Conservation (phyloP, 2,329 filamentous ascomycete species). For the Paraphaeosphaeria minitans region DNA sequence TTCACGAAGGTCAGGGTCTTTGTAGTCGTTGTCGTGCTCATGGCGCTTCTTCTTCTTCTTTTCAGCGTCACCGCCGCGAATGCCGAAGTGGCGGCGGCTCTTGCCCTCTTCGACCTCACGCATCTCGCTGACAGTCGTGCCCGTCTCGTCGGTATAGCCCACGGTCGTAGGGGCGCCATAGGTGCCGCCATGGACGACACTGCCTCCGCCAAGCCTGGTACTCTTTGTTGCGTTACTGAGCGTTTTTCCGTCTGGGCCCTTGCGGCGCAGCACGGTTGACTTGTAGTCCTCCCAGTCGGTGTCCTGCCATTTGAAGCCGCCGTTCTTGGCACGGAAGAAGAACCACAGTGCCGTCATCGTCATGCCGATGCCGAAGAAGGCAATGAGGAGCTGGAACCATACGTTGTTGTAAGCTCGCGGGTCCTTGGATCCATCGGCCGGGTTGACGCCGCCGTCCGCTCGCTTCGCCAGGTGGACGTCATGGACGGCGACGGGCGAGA, state of each 20-base stretch:
- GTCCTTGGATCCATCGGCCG: slow-evolving; percentile 43
- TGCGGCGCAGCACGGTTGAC: slow-evolving; percentile 85
- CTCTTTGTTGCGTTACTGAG: slow-evolving; percentile 80
- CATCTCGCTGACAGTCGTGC: slow-evolving; percentile 51
- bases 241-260: slow-evolving; percentile 85
- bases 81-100: slow-evolving; percentile 47
- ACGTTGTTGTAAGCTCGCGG: slow-evolving; percentile 52
- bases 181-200: slow-evolving; percentile 71
- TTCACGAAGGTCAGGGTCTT: slow-evolving; percentile 69
- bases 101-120: slow-evolving; percentile 50
- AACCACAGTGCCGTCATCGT: slow-evolving; percentile 86
- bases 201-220: slow-evolving; percentile 86
- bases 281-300: slow-evolving; percentile 99
- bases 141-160: slow-evolving; percentile 54
- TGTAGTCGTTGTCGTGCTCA: slow-evolving; percentile 59
- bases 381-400: slow-evolving; percentile 84
- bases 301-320: slow-evolving; percentile 84
- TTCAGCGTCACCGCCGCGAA: slow-evolving; percentile 52
- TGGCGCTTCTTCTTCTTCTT: slow-evolving; percentile 47
- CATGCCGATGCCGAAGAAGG: slow-evolving; percentile 77
- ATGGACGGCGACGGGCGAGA: slow-evolving; percentile 39
- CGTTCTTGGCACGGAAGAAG: slow-evolving; percentile 95
- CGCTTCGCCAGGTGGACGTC: slow-evolving; percentile 37
- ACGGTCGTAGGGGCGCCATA: slow-evolving; percentile 45
- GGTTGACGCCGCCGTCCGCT: slow-evolving; percentile 24